A percentile compares a stretch with the other conserved stretches of the same genome.
These are phyloP conservation scores for Trichosanthes cucumerina DNA, from an alignment of 306 rosid genomes.

Conservation along the genomic window DNA sequence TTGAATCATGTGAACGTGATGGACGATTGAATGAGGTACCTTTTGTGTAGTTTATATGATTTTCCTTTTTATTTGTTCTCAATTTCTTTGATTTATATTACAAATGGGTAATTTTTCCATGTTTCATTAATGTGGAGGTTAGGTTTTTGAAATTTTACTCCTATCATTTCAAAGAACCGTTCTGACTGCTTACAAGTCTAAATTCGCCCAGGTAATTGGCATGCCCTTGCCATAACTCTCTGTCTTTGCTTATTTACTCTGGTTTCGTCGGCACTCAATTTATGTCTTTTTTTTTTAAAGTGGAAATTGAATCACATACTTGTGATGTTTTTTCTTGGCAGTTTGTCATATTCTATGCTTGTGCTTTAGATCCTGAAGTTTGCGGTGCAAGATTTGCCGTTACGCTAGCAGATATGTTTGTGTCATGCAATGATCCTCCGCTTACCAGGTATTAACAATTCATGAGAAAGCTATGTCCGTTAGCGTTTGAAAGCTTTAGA, in stretches of 20 bases:
- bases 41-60: neutral
- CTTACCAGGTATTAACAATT: conserved; percentile 38
- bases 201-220: conserved; percentile 71
- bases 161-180: conserved; percentile 61
- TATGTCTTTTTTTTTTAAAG: neutral
- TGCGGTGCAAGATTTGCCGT: conserved; percentile 61
- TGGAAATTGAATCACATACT: conserved; percentile 3
- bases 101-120: neutral
- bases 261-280: neutral
- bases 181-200: conserved; percentile 70
- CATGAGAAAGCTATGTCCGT: neutral
- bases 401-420: conserved; percentile 45
- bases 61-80: neutral
- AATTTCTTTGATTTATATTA: neutral
- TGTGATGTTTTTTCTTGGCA: conserved; percentile 24
- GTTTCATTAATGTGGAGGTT: conserved; percentile 7
- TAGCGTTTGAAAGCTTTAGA: neutral
- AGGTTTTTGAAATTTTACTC: conserved; percentile 67
- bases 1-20: conserved; percentile 56
- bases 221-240: neutral
- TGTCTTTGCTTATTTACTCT: neutral
- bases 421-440: conserved; percentile 26
- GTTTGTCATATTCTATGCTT: conserved; percentile 86
- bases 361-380: conserved; percentile 71
- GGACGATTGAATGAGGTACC: conserved; percentile 74